Evolutionary conservation across 768 basidiomycete species (phyloP).

Genomic region (Lentinula edodes): DNA sequence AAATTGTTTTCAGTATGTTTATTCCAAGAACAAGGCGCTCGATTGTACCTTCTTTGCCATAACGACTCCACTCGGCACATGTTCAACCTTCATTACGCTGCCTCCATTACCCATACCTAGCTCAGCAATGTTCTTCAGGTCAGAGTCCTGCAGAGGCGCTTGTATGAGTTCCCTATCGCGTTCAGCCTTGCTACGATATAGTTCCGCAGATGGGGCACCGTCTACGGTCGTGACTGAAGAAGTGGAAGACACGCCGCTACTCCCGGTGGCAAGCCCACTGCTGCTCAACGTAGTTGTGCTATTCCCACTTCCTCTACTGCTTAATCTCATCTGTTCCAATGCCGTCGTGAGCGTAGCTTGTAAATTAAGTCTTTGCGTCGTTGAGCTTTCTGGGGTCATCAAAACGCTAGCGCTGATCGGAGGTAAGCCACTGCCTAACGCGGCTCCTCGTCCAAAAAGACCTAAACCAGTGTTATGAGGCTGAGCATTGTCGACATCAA

Average conservation of each 20-base stretch:
- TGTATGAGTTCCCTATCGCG: neutral
- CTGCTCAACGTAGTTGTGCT: conserved; percentile 5
- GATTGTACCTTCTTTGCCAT: conserved; percentile 94
- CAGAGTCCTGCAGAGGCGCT: conserved; percentile 65
- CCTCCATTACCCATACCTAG: conserved; percentile 96
- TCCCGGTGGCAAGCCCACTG: neutral
- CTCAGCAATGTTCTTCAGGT: conserved; percentile 85
- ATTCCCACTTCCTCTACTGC: conserved; percentile 48
- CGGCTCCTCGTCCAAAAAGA: neutral
- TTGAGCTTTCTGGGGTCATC: conserved; percentile 43
- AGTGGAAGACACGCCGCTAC: neutral
- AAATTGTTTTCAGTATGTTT: neutral
- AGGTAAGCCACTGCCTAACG: neutral
- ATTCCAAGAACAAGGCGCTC: neutral
- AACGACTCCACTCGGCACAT: conserved; percentile 81
- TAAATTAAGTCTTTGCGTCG: conserved; percentile 62
- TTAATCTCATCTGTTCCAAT: conserved; percentile 64
- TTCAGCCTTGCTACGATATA: neutral
- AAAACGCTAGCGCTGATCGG: conserved; percentile 33
- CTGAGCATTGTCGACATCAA: conserved; percentile 1
- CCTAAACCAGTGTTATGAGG: neutral
- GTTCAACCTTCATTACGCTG: conserved; percentile 94
- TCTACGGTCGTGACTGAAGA: neutral
- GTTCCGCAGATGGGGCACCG: neutral
- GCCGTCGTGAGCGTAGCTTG: conserved; percentile 78